A percentile compares a stretch with the other conserved stretches of the same genome.
These are phyloP conservation scores for Eucalyptus albens DNA, from an alignment of 345 rosid genomes.

Conservation along the genomic window DNA sequence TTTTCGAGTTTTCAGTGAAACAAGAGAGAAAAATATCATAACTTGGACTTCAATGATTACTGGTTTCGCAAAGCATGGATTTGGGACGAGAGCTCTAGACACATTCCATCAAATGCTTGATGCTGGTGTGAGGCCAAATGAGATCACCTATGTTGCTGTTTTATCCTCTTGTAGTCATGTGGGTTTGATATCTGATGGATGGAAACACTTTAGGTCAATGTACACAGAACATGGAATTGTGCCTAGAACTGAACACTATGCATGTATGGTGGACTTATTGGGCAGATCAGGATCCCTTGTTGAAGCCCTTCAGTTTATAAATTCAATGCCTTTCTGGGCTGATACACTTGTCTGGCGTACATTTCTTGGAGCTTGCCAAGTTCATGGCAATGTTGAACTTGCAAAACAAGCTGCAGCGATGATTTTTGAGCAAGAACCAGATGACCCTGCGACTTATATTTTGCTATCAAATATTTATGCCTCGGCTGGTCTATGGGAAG, in stretches of 20 bases:
- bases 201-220: slow-evolving; percentile 56
- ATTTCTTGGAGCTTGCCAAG: slow-evolving; percentile 62
- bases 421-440: not conserved
- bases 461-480: not conserved
- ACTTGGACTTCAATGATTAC: slow-evolving; percentile 80
- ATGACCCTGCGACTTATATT: not conserved
- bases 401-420: not conserved
- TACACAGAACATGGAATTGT: slow-evolving; percentile 32
- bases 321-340: not conserved
- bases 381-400: slow-evolving; percentile 37
- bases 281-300: not conserved
- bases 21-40: slow-evolving; percentile 35
- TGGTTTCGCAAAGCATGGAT: slow-evolving; percentile 65
- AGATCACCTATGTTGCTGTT: slow-evolving; percentile 53
- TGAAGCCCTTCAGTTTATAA: not conserved
- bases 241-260: slow-evolving; percentile 62
- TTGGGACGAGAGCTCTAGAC: slow-evolving; percentile 43
- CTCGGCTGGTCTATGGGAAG: not conserved
- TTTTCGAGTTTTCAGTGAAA: slow-evolving; percentile 34
- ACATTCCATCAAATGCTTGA: slow-evolving; percentile 38
- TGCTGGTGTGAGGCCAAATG: slow-evolving; percentile 39
- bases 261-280: not conserved
- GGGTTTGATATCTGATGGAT: slow-evolving; percentile 60
- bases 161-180: slow-evolving; percentile 64
- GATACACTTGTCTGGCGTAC: slow-evolving; percentile 62